These are phyloP conservation scores for Fomitopsis schrenkii DNA, from an alignment of 1,284 basidiomycete species.

Conservation along the genomic window DNA sequence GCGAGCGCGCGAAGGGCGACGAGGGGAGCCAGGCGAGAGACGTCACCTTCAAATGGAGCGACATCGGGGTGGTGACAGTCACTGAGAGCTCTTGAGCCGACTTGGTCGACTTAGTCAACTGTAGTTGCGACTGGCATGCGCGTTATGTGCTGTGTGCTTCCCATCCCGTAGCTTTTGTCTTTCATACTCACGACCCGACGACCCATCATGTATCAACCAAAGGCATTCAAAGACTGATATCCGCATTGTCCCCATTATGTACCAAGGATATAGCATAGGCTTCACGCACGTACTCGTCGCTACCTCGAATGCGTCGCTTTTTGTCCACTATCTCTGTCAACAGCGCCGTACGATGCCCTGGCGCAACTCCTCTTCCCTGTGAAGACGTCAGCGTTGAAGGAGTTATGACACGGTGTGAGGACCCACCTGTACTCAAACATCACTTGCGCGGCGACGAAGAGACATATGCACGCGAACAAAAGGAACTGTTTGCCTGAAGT, in stretches of 20 bases:
- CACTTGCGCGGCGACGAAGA: slow-evolving; percentile 85
- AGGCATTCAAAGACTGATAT: too few relatives aligned
- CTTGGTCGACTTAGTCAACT: too few relatives aligned
- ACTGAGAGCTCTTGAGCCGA: neutral
- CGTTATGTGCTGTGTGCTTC: too few relatives aligned
- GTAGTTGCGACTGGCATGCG: too few relatives aligned
- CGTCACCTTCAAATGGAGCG: neutral
- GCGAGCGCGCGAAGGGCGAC: slow-evolving; percentile 23
- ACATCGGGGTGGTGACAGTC: neutral
- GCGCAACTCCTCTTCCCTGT: slow-evolving; percentile 32
- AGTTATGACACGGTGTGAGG: neutral
- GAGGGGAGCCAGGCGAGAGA: neutral
- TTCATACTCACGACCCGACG: too few relatives aligned
- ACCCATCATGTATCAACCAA: too few relatives aligned
- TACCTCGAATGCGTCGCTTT: neutral
- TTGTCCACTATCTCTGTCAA: slow-evolving; percentile 24
- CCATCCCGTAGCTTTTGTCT: too few relatives aligned
- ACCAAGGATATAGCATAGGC: neutral
- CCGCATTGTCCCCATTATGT: too few relatives aligned
- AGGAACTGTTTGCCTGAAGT: slow-evolving; percentile 66
- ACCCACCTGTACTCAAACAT: slow-evolving; percentile 92
- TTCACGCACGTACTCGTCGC: neutral
- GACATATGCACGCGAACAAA: slow-evolving; percentile 51
- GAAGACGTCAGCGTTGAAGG: neutral
- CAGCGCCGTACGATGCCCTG: slow-evolving; percentile 59